These are phyloP conservation scores for Plasmodium falciparum DNA, from an alignment of 169 alveolate genomes.

Conservation along the genomic window DNA sequence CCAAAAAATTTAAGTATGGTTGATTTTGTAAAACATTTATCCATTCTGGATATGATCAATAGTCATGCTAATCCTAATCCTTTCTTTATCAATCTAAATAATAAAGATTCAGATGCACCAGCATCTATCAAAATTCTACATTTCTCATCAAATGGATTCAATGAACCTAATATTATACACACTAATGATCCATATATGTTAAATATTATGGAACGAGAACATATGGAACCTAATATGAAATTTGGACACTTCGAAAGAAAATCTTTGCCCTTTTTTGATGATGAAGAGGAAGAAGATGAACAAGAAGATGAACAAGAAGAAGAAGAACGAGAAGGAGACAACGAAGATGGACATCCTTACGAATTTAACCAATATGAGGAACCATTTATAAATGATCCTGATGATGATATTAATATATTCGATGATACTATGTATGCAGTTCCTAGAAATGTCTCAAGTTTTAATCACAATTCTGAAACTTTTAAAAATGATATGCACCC, in stretches of 20 bases:
- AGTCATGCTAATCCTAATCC: conserved; percentile 40
- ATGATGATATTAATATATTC: too few relatives aligned
- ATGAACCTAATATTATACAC: not conserved
- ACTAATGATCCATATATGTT: not conserved
- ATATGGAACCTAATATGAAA: too few relatives aligned
- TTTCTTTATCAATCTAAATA: conserved; percentile 13
- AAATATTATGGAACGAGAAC: not conserved
- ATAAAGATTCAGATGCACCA: conserved; percentile 1
- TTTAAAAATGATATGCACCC: not conserved
- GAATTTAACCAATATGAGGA: not conserved
- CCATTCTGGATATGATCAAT: conserved; percentile 50
- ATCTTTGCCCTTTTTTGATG: not conserved
- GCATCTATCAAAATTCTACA: conserved; percentile 25
- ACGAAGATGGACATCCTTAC: conserved; percentile 4
- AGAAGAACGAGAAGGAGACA: not conserved
- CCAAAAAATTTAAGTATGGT: conserved; percentile 11
- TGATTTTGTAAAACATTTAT: conserved; percentile 43
- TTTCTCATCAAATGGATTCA: not conserved
- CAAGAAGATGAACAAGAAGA: conserved; percentile 11
- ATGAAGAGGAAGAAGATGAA: conserved; percentile 2
- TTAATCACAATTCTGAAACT: not conserved
- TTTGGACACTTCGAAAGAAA: not conserved
- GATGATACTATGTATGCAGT: too few relatives aligned
- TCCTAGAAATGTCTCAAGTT: too few relatives aligned
- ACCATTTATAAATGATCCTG: too few relatives aligned